Base-by-base conservation (phyloP, 768 basidiomycete species). In the Lyophyllum semitale region DNA sequence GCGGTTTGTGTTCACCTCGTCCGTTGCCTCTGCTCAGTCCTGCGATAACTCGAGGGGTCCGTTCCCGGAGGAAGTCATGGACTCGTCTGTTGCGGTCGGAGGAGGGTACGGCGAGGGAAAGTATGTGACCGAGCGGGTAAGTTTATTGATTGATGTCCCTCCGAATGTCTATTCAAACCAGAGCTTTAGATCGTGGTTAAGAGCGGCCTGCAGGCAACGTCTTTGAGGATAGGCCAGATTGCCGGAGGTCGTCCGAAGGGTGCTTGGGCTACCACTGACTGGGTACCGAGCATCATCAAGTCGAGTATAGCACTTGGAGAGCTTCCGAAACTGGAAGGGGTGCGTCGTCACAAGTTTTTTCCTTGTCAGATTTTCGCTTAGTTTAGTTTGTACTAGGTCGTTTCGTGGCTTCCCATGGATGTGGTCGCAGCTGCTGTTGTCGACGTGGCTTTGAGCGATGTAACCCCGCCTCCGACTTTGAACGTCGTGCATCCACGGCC, bases 71-170 rank as follows among this genome's bases (percentile, higher is more conserved):
- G 71, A 71, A n/a, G 61, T 68, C 0, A 53, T 71, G 0, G 67
- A 75, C 23, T 59, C 75, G 0, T 55, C 60, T 4, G 55, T 71
- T 13, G 73, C 76, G 0, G 42, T 69, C 6, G 76, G 76, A 2
- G 56, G 52, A 8, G 81, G 81, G 0, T 82, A 82, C 43, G 70
- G 75, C 11, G 79, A 79, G 54, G 62, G 67, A 1, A 83, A 83
- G 60, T 81, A 75, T 58, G 54, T 73, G 3, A 59, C 72, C 0
- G 78, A 81, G 60, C 59, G 72, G 46, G 68, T 71, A 35, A 33
- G 73, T 58, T 37, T 5, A 15, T 17, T n/a, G 30, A 17, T 20
- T 57, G 6, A 51, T 72, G 25, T 26, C 65, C n/a, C n/a, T 35
- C 8, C 38, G 29, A 46, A 45, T 38, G 33, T 45, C 20, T 22